Conservation (phyloP, 441 rosid genomes). For the Jatropha multifida region DNA sequence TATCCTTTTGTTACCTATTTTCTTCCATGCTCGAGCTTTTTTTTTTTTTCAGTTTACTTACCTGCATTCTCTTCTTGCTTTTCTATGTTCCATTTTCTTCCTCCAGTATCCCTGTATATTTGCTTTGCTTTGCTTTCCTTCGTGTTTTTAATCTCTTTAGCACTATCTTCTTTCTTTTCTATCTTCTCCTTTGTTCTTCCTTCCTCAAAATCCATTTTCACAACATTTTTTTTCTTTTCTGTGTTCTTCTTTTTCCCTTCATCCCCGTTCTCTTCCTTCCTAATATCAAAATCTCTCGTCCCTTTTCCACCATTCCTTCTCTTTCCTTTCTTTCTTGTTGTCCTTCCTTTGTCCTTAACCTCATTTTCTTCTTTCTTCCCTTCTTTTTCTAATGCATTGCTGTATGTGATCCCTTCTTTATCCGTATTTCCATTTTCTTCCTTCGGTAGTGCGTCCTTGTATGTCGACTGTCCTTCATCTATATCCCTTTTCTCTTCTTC, state of each 20-base stretch:
- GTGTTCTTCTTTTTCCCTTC: background rate
- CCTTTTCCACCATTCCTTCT: background rate
- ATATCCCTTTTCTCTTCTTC: too few relatives aligned
- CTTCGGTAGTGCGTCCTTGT: conserved; percentile 34
- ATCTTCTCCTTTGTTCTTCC: background rate
- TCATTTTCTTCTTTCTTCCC: background rate
- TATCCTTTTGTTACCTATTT: conserved; percentile 13
- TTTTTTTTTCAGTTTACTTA: background rate
- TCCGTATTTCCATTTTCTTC: background rate
- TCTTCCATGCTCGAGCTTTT: background rate
- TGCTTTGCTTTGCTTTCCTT: too few relatives aligned
- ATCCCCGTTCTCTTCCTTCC: background rate
- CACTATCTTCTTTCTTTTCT: background rate
- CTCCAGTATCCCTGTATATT: background rate
- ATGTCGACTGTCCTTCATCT: background rate
- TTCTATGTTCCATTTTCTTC: background rate
- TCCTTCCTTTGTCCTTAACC: background rate
- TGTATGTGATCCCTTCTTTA: background rate
- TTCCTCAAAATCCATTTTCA: background rate
- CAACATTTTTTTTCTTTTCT: background rate
- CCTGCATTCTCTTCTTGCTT: background rate
- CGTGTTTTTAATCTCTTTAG: too few relatives aligned
- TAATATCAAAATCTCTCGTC: background rate
- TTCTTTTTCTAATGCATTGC: too few relatives aligned
- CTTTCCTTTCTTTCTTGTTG: background rate